Evolutionary conservation across 2,329 filamentous ascomycete genomes (phyloP).

Genomic region (Coniochaeta sp.): DNA sequence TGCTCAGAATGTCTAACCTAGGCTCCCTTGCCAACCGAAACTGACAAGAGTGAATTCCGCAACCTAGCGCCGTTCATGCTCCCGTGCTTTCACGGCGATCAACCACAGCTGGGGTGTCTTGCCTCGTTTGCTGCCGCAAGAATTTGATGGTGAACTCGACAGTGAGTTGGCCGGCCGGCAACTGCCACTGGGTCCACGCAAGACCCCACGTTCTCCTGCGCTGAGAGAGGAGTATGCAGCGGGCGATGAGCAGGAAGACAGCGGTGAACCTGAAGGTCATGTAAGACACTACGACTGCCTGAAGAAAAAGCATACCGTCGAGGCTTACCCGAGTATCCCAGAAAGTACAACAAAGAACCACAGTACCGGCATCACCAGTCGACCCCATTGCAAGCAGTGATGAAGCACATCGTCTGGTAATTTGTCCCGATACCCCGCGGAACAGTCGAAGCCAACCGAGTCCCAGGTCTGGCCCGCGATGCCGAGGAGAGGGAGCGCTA

Average conservation of each 20-base stretch:
- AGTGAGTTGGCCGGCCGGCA: background rate
- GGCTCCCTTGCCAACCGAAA: too few relatives aligned
- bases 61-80: too few relatives aligned
- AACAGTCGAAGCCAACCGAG: background rate
- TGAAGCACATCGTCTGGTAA: background rate
- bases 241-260: background rate
- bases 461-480: background rate
- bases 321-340: background rate
- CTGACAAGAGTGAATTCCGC: too few relatives aligned
- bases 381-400: background rate
- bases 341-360: background rate
- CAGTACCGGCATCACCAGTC: background rate
- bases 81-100: too few relatives aligned
- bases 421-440: background rate
- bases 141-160: background rate
- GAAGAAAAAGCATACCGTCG: background rate
- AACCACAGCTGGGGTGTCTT: background rate
- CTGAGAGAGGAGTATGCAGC: background rate
- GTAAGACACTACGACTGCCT: background rate
- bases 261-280: background rate
- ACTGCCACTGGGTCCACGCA: background rate
- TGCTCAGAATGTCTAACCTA: too few relatives aligned
- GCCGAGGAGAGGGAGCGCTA: background rate
- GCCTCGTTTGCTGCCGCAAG: background rate
- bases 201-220: background rate